Percentiles rank a stretch among this genome's conserved stretches.
These are phyloP conservation scores for Didymella keratinophila DNA, from an alignment of 2,329 filamentous ascomycete genomes.

Conservation along the genomic window DNA sequence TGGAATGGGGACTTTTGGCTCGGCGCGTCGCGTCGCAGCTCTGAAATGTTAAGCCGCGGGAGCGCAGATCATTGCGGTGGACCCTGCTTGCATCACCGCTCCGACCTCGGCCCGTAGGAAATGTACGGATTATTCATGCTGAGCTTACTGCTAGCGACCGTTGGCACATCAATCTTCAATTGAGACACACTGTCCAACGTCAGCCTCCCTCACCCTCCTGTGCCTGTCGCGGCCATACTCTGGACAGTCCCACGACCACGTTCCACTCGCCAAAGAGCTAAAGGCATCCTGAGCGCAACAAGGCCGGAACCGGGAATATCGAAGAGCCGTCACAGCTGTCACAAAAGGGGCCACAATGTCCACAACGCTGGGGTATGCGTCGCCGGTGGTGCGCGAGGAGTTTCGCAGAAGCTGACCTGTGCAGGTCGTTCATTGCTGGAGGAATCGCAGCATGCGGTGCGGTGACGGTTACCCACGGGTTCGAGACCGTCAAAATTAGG, in stretches of 20 bases:
- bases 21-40: conserved; percentile 19
- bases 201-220: not conserved
- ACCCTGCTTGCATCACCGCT: conserved; percentile 22
- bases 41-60: conserved; percentile 19
- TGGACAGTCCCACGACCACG: not conserved
- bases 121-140: conserved; percentile 17
- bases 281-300: conserved; percentile 10
- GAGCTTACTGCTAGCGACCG: conserved; percentile 1
- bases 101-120: conserved; percentile 22
- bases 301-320: conserved; percentile 4
- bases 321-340: conserved; percentile 21
- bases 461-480: conserved; percentile 96
- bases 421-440: conserved; percentile 88
- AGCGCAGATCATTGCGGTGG: conserved; percentile 13
- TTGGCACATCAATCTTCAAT: conserved; percentile 5
- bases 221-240: not conserved
- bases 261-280: not conserved
- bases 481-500: conserved; percentile 99
- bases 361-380: conserved; percentile 56
- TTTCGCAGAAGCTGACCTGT: conserved; percentile 4
- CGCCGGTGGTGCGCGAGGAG: not conserved
- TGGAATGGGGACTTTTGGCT: not conserved
- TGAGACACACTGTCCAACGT: conserved; percentile 5
- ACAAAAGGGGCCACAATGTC: conserved; percentile 49
- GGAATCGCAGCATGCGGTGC: conserved; percentile 97